These are phyloP conservation scores for Brassica juncea DNA, from an alignment of 345 rosid genomes.

Conservation along the genomic window DNA sequence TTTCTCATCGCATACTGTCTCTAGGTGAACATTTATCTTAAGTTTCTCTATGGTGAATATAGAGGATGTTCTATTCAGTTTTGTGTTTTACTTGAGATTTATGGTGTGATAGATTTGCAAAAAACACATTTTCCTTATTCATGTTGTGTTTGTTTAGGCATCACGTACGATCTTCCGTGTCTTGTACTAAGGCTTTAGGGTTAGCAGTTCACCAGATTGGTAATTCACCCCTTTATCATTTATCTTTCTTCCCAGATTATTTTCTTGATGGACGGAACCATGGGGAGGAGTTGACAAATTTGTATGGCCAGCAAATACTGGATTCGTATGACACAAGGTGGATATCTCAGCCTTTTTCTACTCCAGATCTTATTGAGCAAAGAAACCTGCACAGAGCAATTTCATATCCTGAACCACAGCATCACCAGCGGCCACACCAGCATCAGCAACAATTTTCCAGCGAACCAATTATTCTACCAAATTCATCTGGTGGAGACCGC, in stretches of 20 bases:
- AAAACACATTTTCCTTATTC: neutral
- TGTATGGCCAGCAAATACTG: conserved; percentile 57
- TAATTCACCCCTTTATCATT: conserved; percentile 19
- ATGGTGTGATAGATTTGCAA: neutral
- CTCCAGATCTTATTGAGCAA: conserved; percentile 52
- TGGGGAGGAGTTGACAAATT: conserved; percentile 58
- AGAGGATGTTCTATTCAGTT: too few relatives aligned
- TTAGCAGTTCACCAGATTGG: neutral
- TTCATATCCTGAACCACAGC: conserved; percentile 81
- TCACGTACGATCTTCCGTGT: neutral
- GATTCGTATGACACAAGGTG: conserved; percentile 62
- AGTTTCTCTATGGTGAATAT: neutral
- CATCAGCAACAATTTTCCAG: conserved; percentile 66
- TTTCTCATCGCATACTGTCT: neutral
- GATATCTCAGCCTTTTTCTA: conserved; percentile 70
- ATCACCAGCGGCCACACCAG: conserved; percentile 48
- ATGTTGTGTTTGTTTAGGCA: neutral
- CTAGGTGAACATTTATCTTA: neutral
- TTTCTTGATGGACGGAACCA: conserved; percentile 68
- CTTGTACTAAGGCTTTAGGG: neutral
- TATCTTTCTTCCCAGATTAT: conserved; percentile 54
- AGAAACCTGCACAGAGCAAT: conserved; percentile 62
- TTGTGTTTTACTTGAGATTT: neutral
- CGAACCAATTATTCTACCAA: conserved; percentile 72
- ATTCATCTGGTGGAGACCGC: conserved; percentile 58